These are phyloP conservation scores for Pyrus pyrifolia DNA, from an alignment of 306 rosid genomes.

Conservation along the genomic window DNA sequence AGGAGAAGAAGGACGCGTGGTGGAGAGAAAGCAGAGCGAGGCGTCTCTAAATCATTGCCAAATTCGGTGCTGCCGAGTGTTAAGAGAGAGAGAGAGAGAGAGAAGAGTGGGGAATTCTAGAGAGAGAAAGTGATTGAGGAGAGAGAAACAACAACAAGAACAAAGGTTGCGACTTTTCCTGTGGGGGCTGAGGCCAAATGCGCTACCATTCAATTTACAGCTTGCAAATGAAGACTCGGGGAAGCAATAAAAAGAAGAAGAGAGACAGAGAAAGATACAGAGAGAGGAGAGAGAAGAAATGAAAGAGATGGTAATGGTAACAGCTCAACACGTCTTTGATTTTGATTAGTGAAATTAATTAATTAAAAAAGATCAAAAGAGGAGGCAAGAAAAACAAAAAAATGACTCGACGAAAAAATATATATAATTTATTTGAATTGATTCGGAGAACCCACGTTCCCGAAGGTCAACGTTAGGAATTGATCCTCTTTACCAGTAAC, in stretches of 20 bases:
- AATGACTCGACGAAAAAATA: neutral
- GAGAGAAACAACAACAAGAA: neutral
- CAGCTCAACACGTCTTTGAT: slow-evolving; percentile 81
- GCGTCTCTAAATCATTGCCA: slow-evolving; percentile 46
- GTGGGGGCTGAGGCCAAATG: slow-evolving; percentile 35
- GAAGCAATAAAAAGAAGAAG: slow-evolving; percentile 16
- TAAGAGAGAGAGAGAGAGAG: neutral
- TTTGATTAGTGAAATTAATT: slow-evolving; percentile 22
- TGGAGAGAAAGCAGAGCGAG: slow-evolving; percentile 26
- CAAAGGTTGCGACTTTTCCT: slow-evolving; percentile 5
- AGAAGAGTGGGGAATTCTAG: neutral
- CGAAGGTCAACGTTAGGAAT: slow-evolving; percentile 6
- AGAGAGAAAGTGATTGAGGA: slow-evolving; percentile 1
- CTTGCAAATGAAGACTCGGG: slow-evolving; percentile 32
- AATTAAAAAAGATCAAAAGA: neutral
- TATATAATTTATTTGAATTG: slow-evolving; percentile 4
- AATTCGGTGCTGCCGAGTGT: slow-evolving; percentile 38
- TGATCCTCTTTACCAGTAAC: neutral
- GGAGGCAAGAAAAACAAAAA: neutral
- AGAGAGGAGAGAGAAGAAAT: slow-evolving; percentile 9
- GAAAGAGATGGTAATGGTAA: slow-evolving; percentile 14
- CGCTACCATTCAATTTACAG: slow-evolving; percentile 48
- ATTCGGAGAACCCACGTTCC: slow-evolving; percentile 32
- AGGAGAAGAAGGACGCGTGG: slow-evolving; percentile 48
- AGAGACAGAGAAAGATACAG: neutral